Evolutionary conservation across 1,284 basidiomycete species (phyloP), one percentile per base, ranked within the genome.

Genomic region (Trichosporon coremiiforme): DNA sequence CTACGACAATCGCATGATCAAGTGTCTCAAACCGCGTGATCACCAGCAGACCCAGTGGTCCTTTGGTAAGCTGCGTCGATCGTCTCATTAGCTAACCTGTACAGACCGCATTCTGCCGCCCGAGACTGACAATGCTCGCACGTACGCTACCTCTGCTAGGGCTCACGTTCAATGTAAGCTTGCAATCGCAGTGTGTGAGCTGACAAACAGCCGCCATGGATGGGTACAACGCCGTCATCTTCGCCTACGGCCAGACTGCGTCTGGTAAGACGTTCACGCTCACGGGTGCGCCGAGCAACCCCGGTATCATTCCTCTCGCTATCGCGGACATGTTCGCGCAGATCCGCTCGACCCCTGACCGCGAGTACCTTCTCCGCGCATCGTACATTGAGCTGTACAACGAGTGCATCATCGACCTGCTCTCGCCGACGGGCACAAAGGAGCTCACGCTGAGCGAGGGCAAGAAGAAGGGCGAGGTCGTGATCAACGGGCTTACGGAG

Each of bases 311-410:
- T 70, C 94, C 95, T 0, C 89, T 93, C 31, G 90, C 95, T 0
- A 92, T 99, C n/a, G 71, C 79, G 1, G 82, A 87, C 71, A 84
- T 87, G 35, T 87, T 86, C 72, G 75, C 80, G 1, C 85, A 85
- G 68, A 86, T 85, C 65, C 81, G 83, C 10, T 73, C 79, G 5
- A 82, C 79, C 1, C 79, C 79, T 5, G 75, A 80, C 69, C 87
- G 94, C 68, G 96, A 98, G 82, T 98, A 95, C 82, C 88, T 99
- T 13, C 87, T 99, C 0, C 89, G 96, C 10, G 95, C 94, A 75
- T 94, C 92, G 2, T 98, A 98, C 80, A 88, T 98, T 60, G 95
- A 98, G 78, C 94, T 98, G 67, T 98, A 98, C 85, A 99, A 99
- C 83, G 96, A 99, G 83, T 87, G 89, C 0, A 91, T 99, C 71